phyloP scores from a whole-genome alignment of 345 rosid species.

The Aquilaria sinensis region DNA sequence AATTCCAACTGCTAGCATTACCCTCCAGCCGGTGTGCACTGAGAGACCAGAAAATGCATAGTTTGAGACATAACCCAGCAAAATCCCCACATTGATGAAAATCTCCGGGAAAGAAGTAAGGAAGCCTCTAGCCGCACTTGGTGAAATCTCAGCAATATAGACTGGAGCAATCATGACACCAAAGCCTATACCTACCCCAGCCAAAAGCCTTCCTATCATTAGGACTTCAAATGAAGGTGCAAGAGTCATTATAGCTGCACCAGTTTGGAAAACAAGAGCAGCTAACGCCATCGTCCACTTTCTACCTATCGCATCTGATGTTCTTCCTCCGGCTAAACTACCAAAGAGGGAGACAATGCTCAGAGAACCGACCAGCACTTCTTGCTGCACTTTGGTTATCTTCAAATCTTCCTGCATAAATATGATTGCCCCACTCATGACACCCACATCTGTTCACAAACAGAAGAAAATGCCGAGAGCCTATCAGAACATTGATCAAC shows the following conservation, averaged over 20 bases:
- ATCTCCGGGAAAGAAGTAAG: slow-evolving; percentile 86
- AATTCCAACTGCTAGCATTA: slow-evolving; percentile 89
- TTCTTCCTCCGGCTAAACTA: slow-evolving; percentile 82
- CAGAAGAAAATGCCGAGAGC: background rate
- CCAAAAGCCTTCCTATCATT: slow-evolving; percentile 71
- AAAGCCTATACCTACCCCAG: slow-evolving; percentile 78
- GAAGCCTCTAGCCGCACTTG: slow-evolving; percentile 59
- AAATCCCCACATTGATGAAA: slow-evolving; percentile 74
- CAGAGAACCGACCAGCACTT: slow-evolving; percentile 70
- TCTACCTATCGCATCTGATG: slow-evolving; percentile 74
- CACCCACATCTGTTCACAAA: slow-evolving; percentile 72
- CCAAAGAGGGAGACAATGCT: slow-evolving; percentile 79
- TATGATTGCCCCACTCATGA: slow-evolving; percentile 93
- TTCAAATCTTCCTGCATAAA: slow-evolving; percentile 83
- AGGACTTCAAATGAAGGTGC: slow-evolving; percentile 67
- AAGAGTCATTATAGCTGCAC: slow-evolving; percentile 73
- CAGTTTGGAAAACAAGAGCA: slow-evolving; percentile 67
- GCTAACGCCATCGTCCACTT: slow-evolving; percentile 96
- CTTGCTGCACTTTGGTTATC: slow-evolving; percentile 71
- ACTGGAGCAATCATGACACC: slow-evolving; percentile 94
- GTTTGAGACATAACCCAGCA: slow-evolving; percentile 89
- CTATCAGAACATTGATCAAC: too few species aligned
- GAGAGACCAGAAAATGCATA: slow-evolving; percentile 71
- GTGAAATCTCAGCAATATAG: slow-evolving; percentile 84
- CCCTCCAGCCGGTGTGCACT: slow-evolving; percentile 68